Conservation (phyloP, 2,329 filamentous ascomycete species). For the Talaromyces piceae region DNA sequence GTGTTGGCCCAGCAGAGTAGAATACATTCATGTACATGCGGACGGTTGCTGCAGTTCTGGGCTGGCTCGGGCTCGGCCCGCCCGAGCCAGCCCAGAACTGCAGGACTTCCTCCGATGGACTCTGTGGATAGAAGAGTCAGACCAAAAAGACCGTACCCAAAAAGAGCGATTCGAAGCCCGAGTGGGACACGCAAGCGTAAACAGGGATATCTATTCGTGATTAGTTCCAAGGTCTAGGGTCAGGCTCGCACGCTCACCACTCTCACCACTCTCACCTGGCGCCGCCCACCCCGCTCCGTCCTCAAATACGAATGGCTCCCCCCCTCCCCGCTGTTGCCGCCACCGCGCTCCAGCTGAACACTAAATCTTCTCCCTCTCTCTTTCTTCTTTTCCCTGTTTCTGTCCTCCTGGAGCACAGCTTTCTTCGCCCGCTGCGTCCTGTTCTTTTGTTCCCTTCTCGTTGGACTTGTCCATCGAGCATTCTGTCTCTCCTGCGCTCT, state of each 20-base stretch:
- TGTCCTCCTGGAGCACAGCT: too few species aligned
- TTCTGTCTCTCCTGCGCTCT: neutral
- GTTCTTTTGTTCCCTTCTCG: neutral
- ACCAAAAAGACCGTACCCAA: neutral
- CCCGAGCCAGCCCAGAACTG: conserved; percentile 8
- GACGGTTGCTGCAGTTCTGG: neutral
- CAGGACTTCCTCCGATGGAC: too few species aligned
- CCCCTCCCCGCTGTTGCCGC: too few species aligned
- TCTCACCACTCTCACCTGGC: neutral
- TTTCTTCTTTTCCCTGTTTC: neutral
- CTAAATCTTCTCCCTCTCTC: neutral
- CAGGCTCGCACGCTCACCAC: neutral
- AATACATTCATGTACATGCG: neutral
- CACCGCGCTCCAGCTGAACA: conserved; percentile 8
- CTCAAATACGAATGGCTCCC: conserved; percentile 1
- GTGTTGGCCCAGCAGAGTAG: neutral
- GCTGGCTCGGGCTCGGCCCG: conserved; percentile 8
- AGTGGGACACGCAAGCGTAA: neutral
- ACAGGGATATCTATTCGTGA: neutral
- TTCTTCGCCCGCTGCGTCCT: neutral
- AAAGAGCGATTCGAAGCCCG: neutral
- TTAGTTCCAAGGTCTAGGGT: neutral
- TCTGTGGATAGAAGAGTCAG: too few species aligned
- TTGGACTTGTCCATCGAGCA: too few species aligned
- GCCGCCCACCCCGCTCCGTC: conserved; percentile 2